Conservation (phyloP, 148 eudicot species). For the Heliosperma pusillum region DNA sequence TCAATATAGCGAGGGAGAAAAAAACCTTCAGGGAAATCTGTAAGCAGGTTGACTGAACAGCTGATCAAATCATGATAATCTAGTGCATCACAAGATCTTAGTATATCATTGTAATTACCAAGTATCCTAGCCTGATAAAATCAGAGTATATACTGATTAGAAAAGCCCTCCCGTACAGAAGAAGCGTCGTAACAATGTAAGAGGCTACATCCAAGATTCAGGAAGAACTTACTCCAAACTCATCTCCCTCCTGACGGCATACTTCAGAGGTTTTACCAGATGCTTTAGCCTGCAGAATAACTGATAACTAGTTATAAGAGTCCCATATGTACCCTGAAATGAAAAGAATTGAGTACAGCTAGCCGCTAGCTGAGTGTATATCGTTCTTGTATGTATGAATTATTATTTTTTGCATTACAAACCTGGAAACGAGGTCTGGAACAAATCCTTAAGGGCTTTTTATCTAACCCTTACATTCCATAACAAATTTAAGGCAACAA, state of each 20-base stretch:
- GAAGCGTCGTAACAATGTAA: not conserved
- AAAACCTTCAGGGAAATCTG: slow-evolving; percentile 82
- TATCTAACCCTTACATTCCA: not conserved
- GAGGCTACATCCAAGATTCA: not conserved
- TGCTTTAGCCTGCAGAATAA: slow-evolving; percentile 69
- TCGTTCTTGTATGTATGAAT: not conserved
- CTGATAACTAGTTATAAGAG: slow-evolving; percentile 3
- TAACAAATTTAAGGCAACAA: not conserved
- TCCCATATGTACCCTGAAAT: not conserved
- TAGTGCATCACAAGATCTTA: slow-evolving; percentile 80
- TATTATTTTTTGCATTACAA: not conserved
- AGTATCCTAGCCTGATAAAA: slow-evolving; percentile 63
- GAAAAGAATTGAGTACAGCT: slow-evolving; percentile 2
- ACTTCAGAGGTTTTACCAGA: slow-evolving; percentile 73
- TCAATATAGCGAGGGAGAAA: slow-evolving; percentile 22
- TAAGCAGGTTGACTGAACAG: slow-evolving; percentile 75
- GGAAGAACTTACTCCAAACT: slow-evolving; percentile 53
- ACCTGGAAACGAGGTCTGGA: not conserved
- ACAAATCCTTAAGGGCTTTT: not conserved
- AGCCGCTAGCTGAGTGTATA: not conserved
- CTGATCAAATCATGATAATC: slow-evolving; percentile 92
- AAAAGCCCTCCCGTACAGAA: not conserved
- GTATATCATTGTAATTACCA: slow-evolving; percentile 54
- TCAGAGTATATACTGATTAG: slow-evolving; percentile 11
- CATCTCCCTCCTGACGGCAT: slow-evolving; percentile 47